These are phyloP conservation scores for Solanum pimpinellifolium DNA, from an alignment of 257 asterid species.

Conservation along the genomic window DNA sequence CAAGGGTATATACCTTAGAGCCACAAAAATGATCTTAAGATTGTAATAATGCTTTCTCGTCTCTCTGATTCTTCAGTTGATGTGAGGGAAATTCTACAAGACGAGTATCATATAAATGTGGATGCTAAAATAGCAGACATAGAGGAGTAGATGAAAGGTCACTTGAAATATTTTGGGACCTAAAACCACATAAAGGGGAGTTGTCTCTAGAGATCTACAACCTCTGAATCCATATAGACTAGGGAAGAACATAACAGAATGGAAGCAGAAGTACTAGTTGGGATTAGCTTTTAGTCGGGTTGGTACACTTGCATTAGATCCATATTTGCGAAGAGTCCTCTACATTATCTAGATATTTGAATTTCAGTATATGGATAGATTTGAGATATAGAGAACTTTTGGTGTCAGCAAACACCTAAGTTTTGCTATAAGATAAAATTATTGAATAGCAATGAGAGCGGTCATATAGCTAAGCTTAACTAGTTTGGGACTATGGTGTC, in stretches of 20 bases:
- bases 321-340: not conserved
- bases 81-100: not conserved
- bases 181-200: not conserved
- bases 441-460: not conserved
- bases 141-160: not conserved
- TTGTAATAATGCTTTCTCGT: not conserved
- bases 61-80: not conserved
- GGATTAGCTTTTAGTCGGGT: not conserved
- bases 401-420: not conserved
- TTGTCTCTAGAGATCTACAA: not conserved
- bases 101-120: not conserved
- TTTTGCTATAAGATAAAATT: not conserved
- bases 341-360: not conserved
- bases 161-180: not conserved
- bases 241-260: not conserved
- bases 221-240: not conserved
- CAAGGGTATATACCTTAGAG: not conserved
- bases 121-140: not conserved
- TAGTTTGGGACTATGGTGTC: not conserved
- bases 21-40: not conserved
- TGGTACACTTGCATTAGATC: not conserved
- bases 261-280: not conserved
- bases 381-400: not conserved
- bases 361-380: not conserved
- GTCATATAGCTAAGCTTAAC: not conserved